phyloP scores from a whole-genome alignment of 805 yeast species.

The Torulaspora indica region DNA sequence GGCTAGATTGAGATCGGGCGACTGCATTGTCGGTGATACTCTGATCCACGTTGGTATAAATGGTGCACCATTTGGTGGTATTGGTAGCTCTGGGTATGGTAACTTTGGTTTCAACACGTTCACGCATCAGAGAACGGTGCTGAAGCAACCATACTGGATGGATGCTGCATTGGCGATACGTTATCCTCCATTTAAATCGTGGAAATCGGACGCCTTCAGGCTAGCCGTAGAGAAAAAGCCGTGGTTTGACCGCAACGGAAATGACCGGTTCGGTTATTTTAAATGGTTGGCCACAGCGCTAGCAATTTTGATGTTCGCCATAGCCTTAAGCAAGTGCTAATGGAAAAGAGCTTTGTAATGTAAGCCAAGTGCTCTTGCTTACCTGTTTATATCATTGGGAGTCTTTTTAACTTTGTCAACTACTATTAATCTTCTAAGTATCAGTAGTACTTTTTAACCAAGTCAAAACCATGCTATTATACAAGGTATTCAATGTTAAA shows the following conservation, averaged over 20 bases:
- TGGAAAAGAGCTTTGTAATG: not conserved
- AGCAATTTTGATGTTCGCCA: not conserved
- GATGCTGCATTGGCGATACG: conserved; percentile 57
- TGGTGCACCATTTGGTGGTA: conserved; percentile 85
- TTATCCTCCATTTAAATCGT: conserved; percentile 54
- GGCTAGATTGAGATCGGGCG: conserved; percentile 64
- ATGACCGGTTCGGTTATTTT: conserved; percentile 12
- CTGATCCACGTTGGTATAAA: conserved; percentile 63
- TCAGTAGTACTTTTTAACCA: not conserved
- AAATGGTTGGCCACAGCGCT: conserved; percentile 1
- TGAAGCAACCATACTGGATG: conserved; percentile 60
- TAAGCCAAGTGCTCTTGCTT: too few relatives aligned
- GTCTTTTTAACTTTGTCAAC: not conserved
- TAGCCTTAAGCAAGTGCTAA: not conserved
- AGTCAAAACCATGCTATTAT: not conserved
- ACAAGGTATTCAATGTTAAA: not conserved
- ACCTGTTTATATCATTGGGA: too few relatives aligned
- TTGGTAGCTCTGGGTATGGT: conserved; percentile 82
- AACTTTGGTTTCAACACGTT: conserved; percentile 74
- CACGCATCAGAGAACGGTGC: conserved; percentile 64
- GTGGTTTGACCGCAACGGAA: conserved; percentile 39
- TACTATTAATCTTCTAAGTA: too few relatives aligned
- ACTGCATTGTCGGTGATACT: conserved; percentile 63
- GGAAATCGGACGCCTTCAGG: conserved; percentile 33
- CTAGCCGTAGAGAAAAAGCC: conserved; percentile 33